These are phyloP conservation scores for Hygrophorus pudorinus DNA, from an alignment of 768 basidiomycete species.

Conservation along the genomic window DNA sequence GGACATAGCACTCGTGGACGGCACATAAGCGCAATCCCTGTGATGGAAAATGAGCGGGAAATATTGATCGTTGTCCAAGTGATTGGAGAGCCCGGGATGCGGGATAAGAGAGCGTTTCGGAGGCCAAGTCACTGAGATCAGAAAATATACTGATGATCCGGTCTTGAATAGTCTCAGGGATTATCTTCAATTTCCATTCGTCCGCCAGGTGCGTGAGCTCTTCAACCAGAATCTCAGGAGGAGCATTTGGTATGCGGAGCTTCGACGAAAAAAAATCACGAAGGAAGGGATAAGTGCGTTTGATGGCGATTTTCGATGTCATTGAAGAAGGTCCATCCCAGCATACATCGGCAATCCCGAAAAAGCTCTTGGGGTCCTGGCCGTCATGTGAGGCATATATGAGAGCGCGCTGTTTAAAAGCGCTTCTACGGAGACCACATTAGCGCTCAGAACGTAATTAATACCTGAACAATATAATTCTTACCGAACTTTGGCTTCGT, in stretches of 20 bases:
- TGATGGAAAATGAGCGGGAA: slow-evolving; percentile 2
- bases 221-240: slow-evolving; percentile 2
- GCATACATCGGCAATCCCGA: background rate
- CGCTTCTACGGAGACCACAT: background rate
- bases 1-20: slow-evolving; percentile 13
- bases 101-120: background rate
- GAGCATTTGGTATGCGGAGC: background rate
- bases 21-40: background rate
- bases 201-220: background rate
- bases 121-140: background rate
- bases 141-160: background rate
- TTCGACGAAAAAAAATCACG: background rate
- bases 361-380: background rate
- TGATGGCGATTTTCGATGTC: slow-evolving; percentile 2
- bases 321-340: slow-evolving; percentile 8
- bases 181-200: background rate
- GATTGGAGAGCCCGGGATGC: background rate
- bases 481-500: background rate
- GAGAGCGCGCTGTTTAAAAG: background rate
- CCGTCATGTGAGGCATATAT: background rate
- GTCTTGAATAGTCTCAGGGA: background rate
- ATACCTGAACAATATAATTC: background rate
- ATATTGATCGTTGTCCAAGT: background rate
- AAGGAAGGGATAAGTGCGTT: background rate
- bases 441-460: background rate